Evolutionary conservation across 352 stramenopile species (phyloP).

Genomic region (Salisapilia sapeloensis): DNA sequence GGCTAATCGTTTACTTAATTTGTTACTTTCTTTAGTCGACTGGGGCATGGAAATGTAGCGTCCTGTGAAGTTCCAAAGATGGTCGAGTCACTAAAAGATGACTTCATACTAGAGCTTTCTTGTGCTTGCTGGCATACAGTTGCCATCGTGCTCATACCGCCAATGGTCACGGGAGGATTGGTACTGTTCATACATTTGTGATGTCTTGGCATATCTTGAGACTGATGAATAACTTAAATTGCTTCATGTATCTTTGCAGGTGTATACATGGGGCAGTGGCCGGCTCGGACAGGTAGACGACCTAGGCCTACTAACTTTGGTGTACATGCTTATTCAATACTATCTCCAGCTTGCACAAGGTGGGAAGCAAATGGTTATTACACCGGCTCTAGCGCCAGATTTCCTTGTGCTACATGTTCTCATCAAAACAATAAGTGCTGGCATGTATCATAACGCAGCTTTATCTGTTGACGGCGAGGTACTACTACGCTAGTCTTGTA

Average conservation of each 20-base stretch:
- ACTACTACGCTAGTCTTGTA: background rate
- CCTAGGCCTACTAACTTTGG: no score
- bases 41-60: slow-evolving; percentile 53
- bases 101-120: slow-evolving; percentile 64
- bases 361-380: slow-evolving; percentile 41
- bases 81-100: slow-evolving; percentile 42
- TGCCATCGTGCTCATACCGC: slow-evolving; percentile 76
- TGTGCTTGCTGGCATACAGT: slow-evolving; percentile 81
- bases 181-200: slow-evolving; percentile 5
- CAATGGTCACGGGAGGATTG: slow-evolving; percentile 65
- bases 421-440: slow-evolving; percentile 71
- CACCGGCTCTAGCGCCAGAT: slow-evolving; percentile 61
- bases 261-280: slow-evolving; percentile 88
- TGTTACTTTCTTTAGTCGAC: slow-evolving; percentile 13
- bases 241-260: slow-evolving; percentile 6
- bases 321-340: no score
- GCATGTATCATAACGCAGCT: slow-evolving; percentile 85
- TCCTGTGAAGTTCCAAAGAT: slow-evolving; percentile 62
- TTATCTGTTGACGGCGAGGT: slow-evolving; percentile 83
- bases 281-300: slow-evolving; percentile 77
- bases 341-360: slow-evolving; percentile 54
- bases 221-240: background rate
- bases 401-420: slow-evolving; percentile 68
- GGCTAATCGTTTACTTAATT: background rate
- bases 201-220: background rate